Conservation (phyloP, 1,284 basidiomycete genomes). For the Ceratobasidium sp. region DNA sequence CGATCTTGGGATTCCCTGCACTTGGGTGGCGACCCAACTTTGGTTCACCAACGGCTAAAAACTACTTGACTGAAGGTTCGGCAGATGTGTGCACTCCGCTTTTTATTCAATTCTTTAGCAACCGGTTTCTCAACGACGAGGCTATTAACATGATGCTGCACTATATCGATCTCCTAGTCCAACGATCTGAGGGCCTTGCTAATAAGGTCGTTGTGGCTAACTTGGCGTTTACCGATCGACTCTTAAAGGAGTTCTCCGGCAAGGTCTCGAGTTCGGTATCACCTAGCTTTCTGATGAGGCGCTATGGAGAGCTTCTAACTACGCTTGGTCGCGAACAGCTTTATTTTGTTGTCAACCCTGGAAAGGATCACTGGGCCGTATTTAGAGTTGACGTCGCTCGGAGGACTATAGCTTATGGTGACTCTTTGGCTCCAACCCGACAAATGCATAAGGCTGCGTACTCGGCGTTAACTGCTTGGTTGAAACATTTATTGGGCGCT, state of each 20-base stretch:
- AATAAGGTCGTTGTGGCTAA: neutral
- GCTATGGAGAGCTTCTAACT: too few species aligned
- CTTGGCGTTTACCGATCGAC: neutral
- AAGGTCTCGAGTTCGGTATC: too few species aligned
- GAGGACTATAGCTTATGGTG: neutral
- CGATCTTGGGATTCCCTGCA: neutral
- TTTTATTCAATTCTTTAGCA: neutral
- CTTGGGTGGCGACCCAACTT: neutral
- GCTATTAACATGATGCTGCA: slow-evolving; percentile 16
- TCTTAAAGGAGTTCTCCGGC: too few species aligned
- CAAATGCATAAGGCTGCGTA: neutral
- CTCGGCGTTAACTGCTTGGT: neutral
- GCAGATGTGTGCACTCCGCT: too few species aligned
- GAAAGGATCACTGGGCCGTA: neutral
- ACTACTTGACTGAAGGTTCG: too few species aligned
- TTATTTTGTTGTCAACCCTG: neutral
- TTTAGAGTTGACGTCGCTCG: neutral
- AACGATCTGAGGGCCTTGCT: neutral
- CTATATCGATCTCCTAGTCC: neutral
- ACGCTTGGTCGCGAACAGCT: neutral
- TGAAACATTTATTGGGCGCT: too few species aligned
- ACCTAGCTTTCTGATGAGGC: too few species aligned
- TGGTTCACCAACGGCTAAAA: neutral
- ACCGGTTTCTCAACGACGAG: neutral
- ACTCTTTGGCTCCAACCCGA: neutral